Conservation (phyloP, 306 rosid genomes). For the Luffa acutangula region DNA sequence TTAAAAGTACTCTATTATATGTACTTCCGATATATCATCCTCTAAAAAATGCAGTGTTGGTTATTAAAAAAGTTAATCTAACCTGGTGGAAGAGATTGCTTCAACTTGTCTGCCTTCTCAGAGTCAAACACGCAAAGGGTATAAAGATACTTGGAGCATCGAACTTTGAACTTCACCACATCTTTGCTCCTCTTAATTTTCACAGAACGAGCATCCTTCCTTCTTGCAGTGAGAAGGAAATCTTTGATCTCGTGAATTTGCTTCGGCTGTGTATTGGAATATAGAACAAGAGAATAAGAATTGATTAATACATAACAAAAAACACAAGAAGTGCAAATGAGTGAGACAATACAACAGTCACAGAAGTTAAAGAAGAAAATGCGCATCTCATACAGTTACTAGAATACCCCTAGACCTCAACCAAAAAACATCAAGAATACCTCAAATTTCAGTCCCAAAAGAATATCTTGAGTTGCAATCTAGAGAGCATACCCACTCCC, state of each 20-base stretch:
- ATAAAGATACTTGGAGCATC: constrained; percentile 42
- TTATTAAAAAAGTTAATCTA: neutral
- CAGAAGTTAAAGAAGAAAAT: neutral
- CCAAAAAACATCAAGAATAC: neutral
- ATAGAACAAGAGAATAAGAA: neutral
- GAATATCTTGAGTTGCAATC: neutral
- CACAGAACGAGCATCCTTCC: constrained; percentile 49
- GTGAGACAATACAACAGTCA: neutral
- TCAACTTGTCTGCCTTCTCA: constrained; percentile 43
- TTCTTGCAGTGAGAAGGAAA: constrained; percentile 47
- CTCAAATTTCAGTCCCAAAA: neutral
- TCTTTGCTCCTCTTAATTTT: constrained; percentile 35
- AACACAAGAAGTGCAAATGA: neutral
- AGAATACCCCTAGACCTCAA: neutral
- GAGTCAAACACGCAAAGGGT: constrained; percentile 38
- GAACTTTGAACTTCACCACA: constrained; percentile 42
- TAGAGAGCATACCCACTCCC: neutral
- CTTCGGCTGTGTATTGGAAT: constrained; percentile 24
- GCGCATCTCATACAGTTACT: neutral
- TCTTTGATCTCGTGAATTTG: constrained; percentile 48
- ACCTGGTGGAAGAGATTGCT: constrained; percentile 48
- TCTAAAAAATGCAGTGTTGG: neutral
- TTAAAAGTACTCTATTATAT: too few relatives aligned
- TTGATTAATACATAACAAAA: neutral
- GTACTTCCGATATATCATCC: neutral